Evolutionary conservation across 208 protist genomes (phyloP), one percentile per base, ranked within the genome.

Genomic region (Leishmania tropica): DNA sequence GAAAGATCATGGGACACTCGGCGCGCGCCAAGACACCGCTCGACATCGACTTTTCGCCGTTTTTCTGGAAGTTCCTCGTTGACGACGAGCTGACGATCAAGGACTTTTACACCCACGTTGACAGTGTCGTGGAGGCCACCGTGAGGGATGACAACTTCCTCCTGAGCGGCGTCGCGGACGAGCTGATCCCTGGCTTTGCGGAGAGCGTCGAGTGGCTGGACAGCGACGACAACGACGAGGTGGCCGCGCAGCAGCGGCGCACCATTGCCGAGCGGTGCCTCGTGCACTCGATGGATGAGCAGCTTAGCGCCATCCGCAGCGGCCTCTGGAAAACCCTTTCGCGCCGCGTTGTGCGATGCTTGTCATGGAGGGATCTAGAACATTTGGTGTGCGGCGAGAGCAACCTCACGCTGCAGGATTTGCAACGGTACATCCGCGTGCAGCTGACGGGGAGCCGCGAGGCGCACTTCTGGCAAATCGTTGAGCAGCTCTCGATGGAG

Each of bases 11-110:
- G 93, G 95, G 94, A 24, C 88, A 98, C 85, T 84, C 86, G 0
- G 92, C 90, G 24, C 85, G 89, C 7, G 90, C 95, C 60, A 87
- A 89, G 81, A 89, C 83, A 15, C 93, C 95, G 51, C 85, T 97
- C 40, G 90, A 93, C 73, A 90, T 98, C 75, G 95, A 98, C 83
- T 92, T 98, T 81, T 97, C 94, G 48, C 95, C 94, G 8, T 98
- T 96, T 85, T 79, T 98, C 65, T 98, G 95, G 95, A 97, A 97
- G 82, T 98, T 94, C 73, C 83, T 98, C n/a, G 93, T 96, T 4
- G 95, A 96, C 56, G 94, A 98, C 83, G 85, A 78, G 53, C 84
- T 98, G 19, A 92, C 88, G 60, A 84, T 97, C 42, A 83, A 88
- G 37, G 95, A 98, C 85, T 98, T 96, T 88, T 98, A 97, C 87